Conservation (phyloP, 352 stramenopile species). For the Globisporangium splendens region DNA sequence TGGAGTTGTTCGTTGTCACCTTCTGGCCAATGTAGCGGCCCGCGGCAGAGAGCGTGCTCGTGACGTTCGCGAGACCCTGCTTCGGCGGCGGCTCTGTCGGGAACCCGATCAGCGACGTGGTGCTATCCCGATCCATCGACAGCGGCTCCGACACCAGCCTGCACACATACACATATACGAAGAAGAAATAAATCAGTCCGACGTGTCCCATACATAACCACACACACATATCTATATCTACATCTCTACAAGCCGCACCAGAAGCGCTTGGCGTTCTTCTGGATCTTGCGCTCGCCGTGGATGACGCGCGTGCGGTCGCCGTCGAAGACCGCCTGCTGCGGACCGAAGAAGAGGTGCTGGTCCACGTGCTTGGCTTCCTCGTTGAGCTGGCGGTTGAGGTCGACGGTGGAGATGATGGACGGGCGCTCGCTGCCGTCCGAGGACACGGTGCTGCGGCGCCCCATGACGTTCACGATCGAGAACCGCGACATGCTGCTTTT, state of each 20-base stretch:
- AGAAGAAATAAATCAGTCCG: background rate
- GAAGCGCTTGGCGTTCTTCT: slow-evolving; percentile 78
- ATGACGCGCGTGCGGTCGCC: slow-evolving; percentile 79
- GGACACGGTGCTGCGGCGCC: slow-evolving; percentile 41
- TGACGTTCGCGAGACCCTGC: slow-evolving; percentile 47
- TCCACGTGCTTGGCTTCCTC: slow-evolving; percentile 61
- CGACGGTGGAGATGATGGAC: slow-evolving; percentile 54
- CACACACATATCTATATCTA: no score
- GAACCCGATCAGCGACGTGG: slow-evolving; percentile 68
- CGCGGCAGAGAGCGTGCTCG: slow-evolving; percentile 63
- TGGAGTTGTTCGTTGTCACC: no score
- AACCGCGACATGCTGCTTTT: slow-evolving; percentile 64
- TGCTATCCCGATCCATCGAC: slow-evolving; percentile 75
- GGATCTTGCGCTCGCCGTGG: slow-evolving; percentile 83
- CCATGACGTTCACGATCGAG: slow-evolving; percentile 69
- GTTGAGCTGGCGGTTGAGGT: slow-evolving; percentile 74
- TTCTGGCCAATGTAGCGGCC: slow-evolving; percentile 78
- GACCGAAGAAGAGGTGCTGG: slow-evolving; percentile 81
- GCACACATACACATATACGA: background rate
- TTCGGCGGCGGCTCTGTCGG: slow-evolving; percentile 37
- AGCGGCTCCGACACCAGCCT: slow-evolving; percentile 84
- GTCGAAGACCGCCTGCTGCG: slow-evolving; percentile 67
- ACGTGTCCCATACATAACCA: background rate
- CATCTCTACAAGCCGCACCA: no score
- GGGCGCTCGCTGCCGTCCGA: slow-evolving; percentile 58